Base-by-base conservation (phyloP, 768 basidiomycete genomes). In the Cystobasidium onofrii region DNA sequence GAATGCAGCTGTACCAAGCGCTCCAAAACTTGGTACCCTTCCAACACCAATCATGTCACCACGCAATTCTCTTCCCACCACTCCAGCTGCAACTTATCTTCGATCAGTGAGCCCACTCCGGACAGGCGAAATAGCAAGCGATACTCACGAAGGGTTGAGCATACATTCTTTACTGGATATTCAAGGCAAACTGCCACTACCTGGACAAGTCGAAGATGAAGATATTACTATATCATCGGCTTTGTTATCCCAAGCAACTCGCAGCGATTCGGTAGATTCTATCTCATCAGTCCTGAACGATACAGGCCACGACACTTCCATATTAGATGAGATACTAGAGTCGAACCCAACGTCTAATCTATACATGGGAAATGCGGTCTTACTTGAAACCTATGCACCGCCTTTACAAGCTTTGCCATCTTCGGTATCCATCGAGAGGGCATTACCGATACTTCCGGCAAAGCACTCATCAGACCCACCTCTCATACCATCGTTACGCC, bases 211-310 rank as follows among this genome's bases (percentile, higher is more conserved):
- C 4, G 50, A 46, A 41, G 50, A 50, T 33, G 65, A 67, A 52
- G 44, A 46, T 67, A 3, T 33, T 18, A 43, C 29, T 7, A 25
- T 50, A 2, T 52, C 39, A 31, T 15, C 63, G 27, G 63, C 36
- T 36, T 39, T 36, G 23, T 39, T 64, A 12, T 52, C 27, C 1
- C 31, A 54, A 29, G n/a, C 65, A 1, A 25, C 44, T 7, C 39
- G 69, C n/a, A 41, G 36, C 23, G 69, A 71, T 44, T 71, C 69
- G 29, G 33, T 13, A 10, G n/a, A 71, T 34, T 71, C 69, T 10
- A 71, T 71, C 10, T 71, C 69, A 18, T 71, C 69, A 18, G 55
- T 60, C 9, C 25, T 60, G 4, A 71, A 71, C 36, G 69, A 71
- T 31, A 23, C 25, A 36, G 69, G 69, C 27, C 52, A 71, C 39